phyloP scores from a whole-genome alignment of 2,329 filamentous ascomycete genomes.

The Penicillium verrucosum region DNA sequence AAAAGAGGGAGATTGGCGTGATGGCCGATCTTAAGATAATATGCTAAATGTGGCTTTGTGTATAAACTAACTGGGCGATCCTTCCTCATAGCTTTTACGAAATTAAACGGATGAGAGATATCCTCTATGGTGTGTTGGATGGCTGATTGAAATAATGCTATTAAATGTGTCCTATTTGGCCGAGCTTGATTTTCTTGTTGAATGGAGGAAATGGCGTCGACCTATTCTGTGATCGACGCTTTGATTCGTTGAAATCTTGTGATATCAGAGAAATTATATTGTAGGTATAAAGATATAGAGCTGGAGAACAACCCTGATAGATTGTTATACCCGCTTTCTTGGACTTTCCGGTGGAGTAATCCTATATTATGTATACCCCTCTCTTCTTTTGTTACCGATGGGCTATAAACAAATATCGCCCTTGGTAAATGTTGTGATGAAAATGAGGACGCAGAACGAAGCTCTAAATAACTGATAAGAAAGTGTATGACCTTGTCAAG shows the following conservation, averaged over 20 bases:
- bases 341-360: neutral
- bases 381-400: neutral
- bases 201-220: no score
- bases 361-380: neutral
- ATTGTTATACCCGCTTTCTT: neutral
- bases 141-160: slow-evolving; percentile 5
- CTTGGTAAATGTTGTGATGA: neutral
- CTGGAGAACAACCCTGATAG: neutral
- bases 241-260: neutral
- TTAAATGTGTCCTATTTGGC: neutral
- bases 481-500: slow-evolving; percentile 11
- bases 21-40: slow-evolving; percentile 13
- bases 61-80: slow-evolving; percentile 6
- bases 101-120: slow-evolving; percentile 1
- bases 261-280: neutral
- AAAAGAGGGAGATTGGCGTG: neutral
- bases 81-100: slow-evolving; percentile 9
- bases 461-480: neutral
- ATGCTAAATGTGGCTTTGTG: slow-evolving; percentile 1
- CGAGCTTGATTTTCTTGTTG: neutral
- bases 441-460: slow-evolving; percentile 1
- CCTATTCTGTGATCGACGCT: neutral
- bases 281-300: neutral
- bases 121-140: neutral
- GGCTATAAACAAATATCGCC: slow-evolving; percentile 3